A percentile compares a stretch with the other conserved stretches of the same genome.
phyloP scores from a whole-genome alignment of 2,329 filamentous ascomycete genomes.

The Rhinocladiella similis region DNA sequence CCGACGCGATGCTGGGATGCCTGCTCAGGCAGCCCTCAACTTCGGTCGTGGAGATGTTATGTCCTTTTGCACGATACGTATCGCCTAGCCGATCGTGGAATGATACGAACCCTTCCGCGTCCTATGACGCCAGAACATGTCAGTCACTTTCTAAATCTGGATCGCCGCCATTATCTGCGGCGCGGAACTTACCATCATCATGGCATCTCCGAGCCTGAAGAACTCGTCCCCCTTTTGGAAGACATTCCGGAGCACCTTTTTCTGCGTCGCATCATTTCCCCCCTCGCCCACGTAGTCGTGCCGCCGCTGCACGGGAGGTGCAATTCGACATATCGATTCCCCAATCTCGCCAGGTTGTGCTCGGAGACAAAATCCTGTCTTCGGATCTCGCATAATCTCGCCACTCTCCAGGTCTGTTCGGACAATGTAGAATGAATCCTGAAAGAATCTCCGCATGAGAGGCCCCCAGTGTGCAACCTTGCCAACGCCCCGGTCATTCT shows the following conservation, averaged over 20 bases:
- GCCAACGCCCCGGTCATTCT: constrained; percentile 43
- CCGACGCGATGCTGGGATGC: constrained; percentile 23
- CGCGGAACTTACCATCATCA: constrained; percentile 40
- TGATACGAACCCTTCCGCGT: constrained; percentile 68
- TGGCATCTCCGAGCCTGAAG: constrained; percentile 80
- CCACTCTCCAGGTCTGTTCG: constrained; percentile 44
- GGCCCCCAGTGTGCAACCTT: constrained; percentile 47
- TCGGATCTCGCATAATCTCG: constrained; percentile 56
- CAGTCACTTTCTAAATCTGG: not conserved
- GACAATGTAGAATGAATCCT: constrained; percentile 46
- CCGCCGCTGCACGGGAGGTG: constrained; percentile 16
- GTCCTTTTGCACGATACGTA: constrained; percentile 63
- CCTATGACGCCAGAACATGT: constrained; percentile 46
- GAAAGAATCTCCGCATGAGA: constrained; percentile 38
- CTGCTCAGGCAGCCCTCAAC: constrained; percentile 46
- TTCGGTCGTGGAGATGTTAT: constrained; percentile 79
- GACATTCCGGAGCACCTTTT: constrained; percentile 73
- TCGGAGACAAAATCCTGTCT: constrained; percentile 66
- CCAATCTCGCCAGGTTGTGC: constrained; percentile 67
- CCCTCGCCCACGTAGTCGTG: constrained; percentile 34
- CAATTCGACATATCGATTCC: constrained; percentile 67
- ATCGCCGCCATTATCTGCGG: too few relatives aligned
- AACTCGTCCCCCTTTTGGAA: constrained; percentile 74
- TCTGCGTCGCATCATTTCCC: constrained; percentile 63
- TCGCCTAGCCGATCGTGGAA: constrained; percentile 70